Evolutionary conservation across 2,329 filamentous ascomycete species (phyloP).

Genomic region (Venturiaceae sp.): DNA sequence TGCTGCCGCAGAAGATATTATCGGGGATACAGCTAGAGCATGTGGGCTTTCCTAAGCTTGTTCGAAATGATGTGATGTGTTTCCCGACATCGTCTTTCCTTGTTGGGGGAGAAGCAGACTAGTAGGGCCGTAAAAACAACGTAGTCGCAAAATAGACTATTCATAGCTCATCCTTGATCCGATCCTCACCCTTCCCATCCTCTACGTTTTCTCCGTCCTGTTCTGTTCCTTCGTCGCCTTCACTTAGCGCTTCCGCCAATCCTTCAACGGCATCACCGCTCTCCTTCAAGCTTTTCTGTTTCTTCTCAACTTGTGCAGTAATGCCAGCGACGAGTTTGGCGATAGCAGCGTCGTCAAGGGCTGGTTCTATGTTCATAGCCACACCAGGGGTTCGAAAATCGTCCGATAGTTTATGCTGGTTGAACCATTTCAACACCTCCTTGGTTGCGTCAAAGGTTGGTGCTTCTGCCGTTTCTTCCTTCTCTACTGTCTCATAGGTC

Average conservation of each 20-base stretch:
- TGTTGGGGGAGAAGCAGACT: too few relatives aligned
- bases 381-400: not conserved
- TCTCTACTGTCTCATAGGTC: not conserved
- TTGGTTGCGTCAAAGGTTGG: conserved; percentile 1
- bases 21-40: too few relatives aligned
- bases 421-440: conserved; percentile 5
- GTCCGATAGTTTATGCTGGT: not conserved
- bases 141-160: not conserved
- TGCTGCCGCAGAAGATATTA: too few relatives aligned
- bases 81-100: too few relatives aligned
- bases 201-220: not conserved
- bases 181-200: not conserved
- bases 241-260: not conserved
- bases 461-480: not conserved
- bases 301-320: not conserved
- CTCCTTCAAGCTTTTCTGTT: not conserved
- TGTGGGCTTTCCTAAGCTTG: too few relatives aligned
- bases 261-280: not conserved
- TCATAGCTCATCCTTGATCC: conserved; percentile 5
- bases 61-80: too few relatives aligned
- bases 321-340: not conserved
- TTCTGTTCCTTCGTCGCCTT: not conserved
- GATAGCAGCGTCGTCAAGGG: not conserved
- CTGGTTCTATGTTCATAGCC: not conserved
- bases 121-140: not conserved